Evolutionary conservation across 352 stramenopile genomes (phyloP), one percentile per base, ranked within the genome.

Genomic region (Phytophthora foliorum): DNA sequence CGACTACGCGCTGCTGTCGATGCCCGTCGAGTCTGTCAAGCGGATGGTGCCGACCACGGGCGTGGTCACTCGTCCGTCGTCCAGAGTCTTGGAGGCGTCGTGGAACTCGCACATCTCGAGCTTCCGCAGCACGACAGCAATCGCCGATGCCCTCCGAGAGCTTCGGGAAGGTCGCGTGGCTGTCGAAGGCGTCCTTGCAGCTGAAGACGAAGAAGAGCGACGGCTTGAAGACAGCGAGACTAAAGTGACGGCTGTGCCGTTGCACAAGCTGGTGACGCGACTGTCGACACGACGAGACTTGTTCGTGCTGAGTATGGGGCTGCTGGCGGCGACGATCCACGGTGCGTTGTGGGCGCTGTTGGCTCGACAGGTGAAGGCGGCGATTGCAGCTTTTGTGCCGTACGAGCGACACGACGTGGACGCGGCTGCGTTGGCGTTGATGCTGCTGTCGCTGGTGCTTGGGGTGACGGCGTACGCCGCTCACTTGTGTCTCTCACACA

Each of bases 1-100:
- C 3, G 67, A 66, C 53, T 74, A 74, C 52, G 60, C 60, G 39
- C 31, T 74, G 53, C 41, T 74, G 60, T 74, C 67, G 24, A 70
- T 74, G 67, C 67, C 67, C 5, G 27, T 53, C 3, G 51, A 70
- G 41, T 70, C 67, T 2, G 53, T 62, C 0, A 70, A 63, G 46
- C 21, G 54, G 21, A 59, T 70, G 54, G 32, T 74, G 4, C 59
- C 66, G 0, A 73, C 58, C 10, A 60, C 65, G 6, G 36, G 42
- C 27, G 61, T 74, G 6, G 49, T 74, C 27, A 59, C 49, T 7
- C 53, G 44, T 34, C 31, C 55, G n/a, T 53, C 48, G 8, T 21
- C 10, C 24, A 66, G 63, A 52, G 7, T 39, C 31, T 17, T 39
- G 10, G 36, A 54, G 6, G 21, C 36, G 59, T 55, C 48, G 11